phyloP scores from a whole-genome alignment of 495 filamentous ascomycete species.

The Daldinia vernicosa region DNA sequence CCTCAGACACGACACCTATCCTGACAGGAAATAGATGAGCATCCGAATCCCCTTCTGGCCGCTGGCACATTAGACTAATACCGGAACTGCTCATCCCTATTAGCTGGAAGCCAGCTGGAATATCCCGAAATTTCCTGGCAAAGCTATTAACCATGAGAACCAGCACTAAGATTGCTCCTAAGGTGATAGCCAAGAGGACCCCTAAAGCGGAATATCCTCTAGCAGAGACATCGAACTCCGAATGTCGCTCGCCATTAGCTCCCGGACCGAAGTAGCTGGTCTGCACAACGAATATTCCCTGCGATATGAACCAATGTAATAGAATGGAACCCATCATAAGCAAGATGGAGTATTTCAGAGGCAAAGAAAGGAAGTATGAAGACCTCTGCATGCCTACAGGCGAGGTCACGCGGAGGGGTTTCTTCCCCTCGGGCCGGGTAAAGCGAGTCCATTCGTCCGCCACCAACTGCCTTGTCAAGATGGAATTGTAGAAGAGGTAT shows the following conservation, averaged over 20 bases:
- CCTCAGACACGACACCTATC: background rate
- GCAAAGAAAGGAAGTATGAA: background rate
- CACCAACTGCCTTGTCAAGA: background rate
- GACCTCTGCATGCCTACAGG: background rate
- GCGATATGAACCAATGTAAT: background rate
- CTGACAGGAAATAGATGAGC: background rate
- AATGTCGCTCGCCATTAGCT: background rate
- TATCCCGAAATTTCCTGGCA: background rate
- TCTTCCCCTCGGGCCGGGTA: background rate
- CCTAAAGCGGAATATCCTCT: background rate
- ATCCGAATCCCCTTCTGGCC: background rate
- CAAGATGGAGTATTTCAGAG: background rate
- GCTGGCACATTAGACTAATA: constrained; percentile 3
- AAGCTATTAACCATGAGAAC: background rate
- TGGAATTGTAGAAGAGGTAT: background rate
- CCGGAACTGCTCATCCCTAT: background rate
- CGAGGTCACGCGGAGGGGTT: background rate
- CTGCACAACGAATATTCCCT: constrained; percentile 8
- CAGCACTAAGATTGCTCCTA: background rate
- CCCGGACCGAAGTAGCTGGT: background rate
- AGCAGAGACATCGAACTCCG: background rate
- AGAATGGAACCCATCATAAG: background rate
- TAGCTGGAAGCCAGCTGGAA: constrained; percentile 6
- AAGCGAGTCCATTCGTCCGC: background rate
- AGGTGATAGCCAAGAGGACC: background rate